Base-by-base conservation (phyloP, 2,329 filamentous ascomycete genomes). In the Lachnellula occidentalis region DNA sequence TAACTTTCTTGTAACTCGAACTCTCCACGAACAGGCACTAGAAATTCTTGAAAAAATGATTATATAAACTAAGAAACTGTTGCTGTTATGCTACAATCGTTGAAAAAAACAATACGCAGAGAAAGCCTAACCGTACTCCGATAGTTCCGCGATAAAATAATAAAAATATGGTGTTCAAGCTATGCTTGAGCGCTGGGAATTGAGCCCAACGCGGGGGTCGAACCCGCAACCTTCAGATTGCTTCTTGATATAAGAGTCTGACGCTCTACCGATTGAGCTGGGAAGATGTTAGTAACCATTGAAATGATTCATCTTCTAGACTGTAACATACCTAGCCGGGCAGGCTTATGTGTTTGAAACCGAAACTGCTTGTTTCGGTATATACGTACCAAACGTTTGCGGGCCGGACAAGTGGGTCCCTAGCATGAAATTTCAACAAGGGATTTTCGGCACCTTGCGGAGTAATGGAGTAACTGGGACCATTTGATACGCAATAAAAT, bases 211-310 rank as follows among this genome's bases (percentile, higher is more conserved):
- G 36, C 67, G 70, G 71, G 70, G 70, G 70, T 72, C 71, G 71
- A 73, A 73, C 71, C 71, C 71, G 69, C 70, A 73, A 69, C 71
- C 71, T 73, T 73, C 66, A 71, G 71, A 72, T 72, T 22, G 42
- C 53, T 31, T 8, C 14, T 22, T 31, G n/a, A 22, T 15, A 36
- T 50, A 50, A 50, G 48, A 50, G 48, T 50, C 48, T 41, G 37
- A 50, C 48, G 48, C 48, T 50, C 48, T 50, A 50, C 48, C 48
- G 48, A 50, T 50, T 52, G 31, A 46, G 50, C 41, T 52, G 43
- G 43, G 43, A 46, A 46, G 43, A 46, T 46, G 43, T 46, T 46
- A 46, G 43, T 11, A 24, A 46, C 22, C 21, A 27, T n/a, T n/a
- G 2, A 4, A 8, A 46, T 46, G 43, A 21, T 24, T 46, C 43